Conservation (phyloP, 2,329 filamentous ascomycete species). For the Emmonsiellopsis sp. region DNA sequence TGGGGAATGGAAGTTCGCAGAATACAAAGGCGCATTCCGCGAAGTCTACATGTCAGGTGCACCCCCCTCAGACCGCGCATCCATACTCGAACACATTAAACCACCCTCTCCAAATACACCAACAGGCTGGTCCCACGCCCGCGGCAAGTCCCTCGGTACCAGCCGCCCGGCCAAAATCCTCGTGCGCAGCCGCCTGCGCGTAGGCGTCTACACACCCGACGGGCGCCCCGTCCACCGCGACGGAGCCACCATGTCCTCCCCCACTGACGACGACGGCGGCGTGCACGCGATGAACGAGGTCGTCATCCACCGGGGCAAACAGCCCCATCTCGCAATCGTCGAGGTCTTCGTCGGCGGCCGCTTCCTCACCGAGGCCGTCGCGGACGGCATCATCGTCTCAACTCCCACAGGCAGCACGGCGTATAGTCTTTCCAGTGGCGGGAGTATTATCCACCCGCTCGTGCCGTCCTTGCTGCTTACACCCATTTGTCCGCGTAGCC, state of each 20-base stretch:
- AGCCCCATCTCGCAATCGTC: slow-evolving; percentile 84
- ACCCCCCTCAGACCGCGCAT: slow-evolving; percentile 37
- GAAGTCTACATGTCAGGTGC: slow-evolving; percentile 83
- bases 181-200: slow-evolving; percentile 75
- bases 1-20: slow-evolving; percentile 90
- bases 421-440: slow-evolving; percentile 86
- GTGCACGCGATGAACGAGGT: slow-evolving; percentile 86
- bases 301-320: slow-evolving; percentile 79
- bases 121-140: slow-evolving; percentile 60
- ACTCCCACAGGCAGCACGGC: slow-evolving; percentile 93
- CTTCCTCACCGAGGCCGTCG: slow-evolving; percentile 86
- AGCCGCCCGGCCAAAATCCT: slow-evolving; percentile 69
- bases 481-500: slow-evolving; percentile 83
- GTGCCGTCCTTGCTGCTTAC: slow-evolving; percentile 84
- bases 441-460: slow-evolving; percentile 86
- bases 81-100: slow-evolving; percentile 35
- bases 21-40: slow-evolving; percentile 84
- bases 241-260: slow-evolving; percentile 13
- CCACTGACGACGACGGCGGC: slow-evolving; percentile 33
- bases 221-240: slow-evolving; percentile 37
- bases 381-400: slow-evolving; percentile 87
- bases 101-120: slow-evolving; percentile 17
- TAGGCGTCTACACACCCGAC: slow-evolving; percentile 67
- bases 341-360: slow-evolving; percentile 83
- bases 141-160: slow-evolving; percentile 71